These are phyloP conservation scores for Boletus vermiculosoides DNA, from an alignment of 768 basidiomycete species.

Conservation along the genomic window DNA sequence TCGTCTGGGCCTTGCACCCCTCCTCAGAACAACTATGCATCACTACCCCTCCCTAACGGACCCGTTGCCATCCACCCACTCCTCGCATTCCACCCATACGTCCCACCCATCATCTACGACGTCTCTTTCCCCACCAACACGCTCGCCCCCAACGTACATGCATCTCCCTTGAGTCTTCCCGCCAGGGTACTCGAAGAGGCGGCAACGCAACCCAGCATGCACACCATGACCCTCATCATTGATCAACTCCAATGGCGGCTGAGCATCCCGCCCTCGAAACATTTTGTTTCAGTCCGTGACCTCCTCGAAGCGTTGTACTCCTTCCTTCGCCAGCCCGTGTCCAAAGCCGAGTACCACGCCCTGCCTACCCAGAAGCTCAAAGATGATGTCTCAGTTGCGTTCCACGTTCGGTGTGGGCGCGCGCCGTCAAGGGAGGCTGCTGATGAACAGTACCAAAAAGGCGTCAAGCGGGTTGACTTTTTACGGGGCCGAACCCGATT, in stretches of 20 bases:
- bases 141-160: slow-evolving; percentile 24
- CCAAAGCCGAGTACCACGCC: slow-evolving; percentile 39
- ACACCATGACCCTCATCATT: slow-evolving; percentile 31
- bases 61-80: slow-evolving; percentile 32
- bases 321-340: slow-evolving; percentile 42
- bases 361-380: slow-evolving; percentile 35
- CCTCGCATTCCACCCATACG: slow-evolving; percentile 29
- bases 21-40: slow-evolving; percentile 23
- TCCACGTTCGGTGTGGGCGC: slow-evolving; percentile 38
- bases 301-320: slow-evolving; percentile 47
- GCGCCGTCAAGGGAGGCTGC: slow-evolving; percentile 31
- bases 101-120: slow-evolving; percentile 24
- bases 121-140: slow-evolving; percentile 18
- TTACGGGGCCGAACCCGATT: slow-evolving; percentile 43
- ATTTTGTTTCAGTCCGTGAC: slow-evolving; percentile 44
- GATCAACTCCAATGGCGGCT: slow-evolving; percentile 36
- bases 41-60: slow-evolving; percentile 25
- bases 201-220: slow-evolving; percentile 32
- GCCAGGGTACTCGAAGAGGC: slow-evolving; percentile 25
- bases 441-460: slow-evolving; percentile 44
- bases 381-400: slow-evolving; percentile 42
- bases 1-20: slow-evolving; percentile 31
- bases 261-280: slow-evolving; percentile 29
- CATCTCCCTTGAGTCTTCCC: slow-evolving; percentile 28
- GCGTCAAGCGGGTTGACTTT: slow-evolving; percentile 56